A percentile compares a stretch with the other conserved stretches of the same genome.
Evolutionary conservation across 495 filamentous ascomycete species (phyloP).

Genomic region (Corynascus novoguineensis): DNA sequence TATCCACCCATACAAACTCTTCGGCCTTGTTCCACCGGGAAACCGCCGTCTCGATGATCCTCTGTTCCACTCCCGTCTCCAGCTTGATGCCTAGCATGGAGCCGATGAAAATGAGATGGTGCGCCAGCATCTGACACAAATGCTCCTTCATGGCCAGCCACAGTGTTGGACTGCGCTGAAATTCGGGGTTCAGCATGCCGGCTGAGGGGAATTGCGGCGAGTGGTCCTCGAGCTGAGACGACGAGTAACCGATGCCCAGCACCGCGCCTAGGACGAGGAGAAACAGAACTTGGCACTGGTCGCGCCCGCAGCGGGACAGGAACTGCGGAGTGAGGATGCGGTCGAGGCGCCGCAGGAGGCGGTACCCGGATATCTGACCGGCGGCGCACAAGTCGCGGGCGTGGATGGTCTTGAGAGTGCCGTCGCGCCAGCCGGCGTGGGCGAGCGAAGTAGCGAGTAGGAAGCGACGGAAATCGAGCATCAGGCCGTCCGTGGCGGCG

Average conservation of each 20-base stretch:
- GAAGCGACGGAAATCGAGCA: constrained; percentile 26
- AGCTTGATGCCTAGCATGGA: constrained; percentile 31
- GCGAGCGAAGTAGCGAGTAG: constrained; percentile 26
- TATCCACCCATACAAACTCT: constrained; percentile 23
- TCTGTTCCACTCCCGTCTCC: constrained; percentile 25
- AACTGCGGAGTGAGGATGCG: constrained; percentile 29
- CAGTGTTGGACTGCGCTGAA: constrained; percentile 30
- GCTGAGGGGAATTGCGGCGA: constrained; percentile 4
- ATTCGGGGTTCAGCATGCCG: constrained; percentile 10
- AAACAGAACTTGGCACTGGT: constrained; percentile 28
- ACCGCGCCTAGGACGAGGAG: constrained; percentile 29
- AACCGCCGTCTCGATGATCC: constrained; percentile 28
- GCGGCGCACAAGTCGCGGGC: constrained; percentile 12
- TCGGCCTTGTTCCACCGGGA: constrained; percentile 30
- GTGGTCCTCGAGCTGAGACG: neutral
- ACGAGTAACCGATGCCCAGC: constrained; percentile 23
- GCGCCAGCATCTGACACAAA: constrained; percentile 34
- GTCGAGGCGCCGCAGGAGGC: constrained; percentile 27
- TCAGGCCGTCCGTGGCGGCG: constrained; percentile 12
- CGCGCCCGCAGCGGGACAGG: constrained; percentile 13
- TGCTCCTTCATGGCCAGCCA: constrained; percentile 33
- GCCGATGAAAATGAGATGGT: constrained; percentile 32
- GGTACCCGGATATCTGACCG: constrained; percentile 26
- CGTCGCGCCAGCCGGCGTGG: constrained; percentile 21
- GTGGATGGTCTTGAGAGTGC: neutral